Evolutionary conservation across 169 alveolate species (phyloP).

Genomic region (Plasmodium relictum): DNA sequence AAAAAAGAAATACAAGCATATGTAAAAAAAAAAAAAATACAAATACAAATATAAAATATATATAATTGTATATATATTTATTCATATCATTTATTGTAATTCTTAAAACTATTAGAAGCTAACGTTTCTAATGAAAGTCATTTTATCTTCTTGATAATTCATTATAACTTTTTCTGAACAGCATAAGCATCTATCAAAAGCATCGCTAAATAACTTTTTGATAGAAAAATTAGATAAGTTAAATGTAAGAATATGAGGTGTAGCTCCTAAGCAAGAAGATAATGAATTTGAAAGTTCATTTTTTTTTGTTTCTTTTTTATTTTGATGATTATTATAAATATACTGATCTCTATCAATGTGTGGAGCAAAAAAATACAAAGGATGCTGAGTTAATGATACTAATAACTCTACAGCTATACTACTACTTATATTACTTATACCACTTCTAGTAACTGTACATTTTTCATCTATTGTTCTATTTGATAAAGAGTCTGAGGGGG

Average conservation of each 20-base stretch:
- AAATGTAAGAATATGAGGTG: slow-evolving; percentile 82
- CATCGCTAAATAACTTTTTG: slow-evolving; percentile 72
- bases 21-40: background rate
- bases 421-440: slow-evolving; percentile 83
- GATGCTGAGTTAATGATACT: slow-evolving; percentile 83
- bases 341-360: slow-evolving; percentile 70
- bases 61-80: background rate
- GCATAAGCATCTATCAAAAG: slow-evolving; percentile 82
- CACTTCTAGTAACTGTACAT: slow-evolving; percentile 83
- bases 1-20: background rate
- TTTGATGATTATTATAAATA: slow-evolving; percentile 2
- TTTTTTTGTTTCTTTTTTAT: slow-evolving; percentile 5
- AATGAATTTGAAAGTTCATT: slow-evolving; percentile 20
- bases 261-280: slow-evolving; percentile 81
- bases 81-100: background rate
- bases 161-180: slow-evolving; percentile 79
- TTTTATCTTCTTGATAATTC: slow-evolving; percentile 50
- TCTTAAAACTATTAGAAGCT: background rate
- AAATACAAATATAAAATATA: background rate
- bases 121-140: slow-evolving; percentile 73
- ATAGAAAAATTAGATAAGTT: slow-evolving; percentile 78
- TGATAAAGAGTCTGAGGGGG: slow-evolving; percentile 63
- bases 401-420: slow-evolving; percentile 81
- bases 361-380: slow-evolving; percentile 78
- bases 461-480: slow-evolving; percentile 83